Evolutionary conservation across 2,329 filamentous ascomycete genomes (phyloP), one percentile per base, ranked within the genome.

Genomic region (Sporothrix pallida): DNA sequence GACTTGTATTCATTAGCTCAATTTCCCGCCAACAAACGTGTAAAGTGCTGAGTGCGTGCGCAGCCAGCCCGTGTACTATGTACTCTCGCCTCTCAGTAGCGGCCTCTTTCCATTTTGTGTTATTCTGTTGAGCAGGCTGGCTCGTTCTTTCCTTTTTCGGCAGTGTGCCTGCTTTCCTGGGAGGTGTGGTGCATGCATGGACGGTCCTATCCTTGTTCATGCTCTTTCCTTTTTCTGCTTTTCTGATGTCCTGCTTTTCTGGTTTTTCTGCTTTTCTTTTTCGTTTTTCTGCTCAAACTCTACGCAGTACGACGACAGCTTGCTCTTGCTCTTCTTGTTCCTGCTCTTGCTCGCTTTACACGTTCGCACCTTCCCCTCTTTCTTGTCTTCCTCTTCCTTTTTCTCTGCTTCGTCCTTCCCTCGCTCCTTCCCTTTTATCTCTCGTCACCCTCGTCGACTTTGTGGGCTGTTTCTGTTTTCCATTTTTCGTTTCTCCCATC

Each of bases 141-240:
- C 31, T 65, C 60, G n/a, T 46, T 65, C n/a, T 46, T 65, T 65
- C 60, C 37, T 46, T 65, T 65, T 65, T 65, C 37, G 60, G 60
- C 37, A 12, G 44, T 68, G 63, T 50, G 50, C 26, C 46, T 68
- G n/a, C 6, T 63, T 46, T 63, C 2, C 13, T 20, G 13, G 20
- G 20, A 13, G 44, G 65, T 68, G 65, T 68, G 65, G 44, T 20
- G 5, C 62, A 67, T 20, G 62, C 62, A 67, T 67, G n/a, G 62
- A 67, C 62, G 23, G 48, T 44, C 67, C 26, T 54, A 54, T 69
- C 67, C 17, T 37, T 52, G 65, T 68, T 68, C 46, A 68, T 52
- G 48, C 65, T 69, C 67, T 69, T 69, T 69, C 67, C 67, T 37
- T 54, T 69, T 69, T 69, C 26, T 31, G 31, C 31, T n/a, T 37